These are phyloP conservation scores for Keqinozyma sinolaborantium DNA, from an alignment of 1,139 yeast genomes.

Conservation along the genomic window DNA sequence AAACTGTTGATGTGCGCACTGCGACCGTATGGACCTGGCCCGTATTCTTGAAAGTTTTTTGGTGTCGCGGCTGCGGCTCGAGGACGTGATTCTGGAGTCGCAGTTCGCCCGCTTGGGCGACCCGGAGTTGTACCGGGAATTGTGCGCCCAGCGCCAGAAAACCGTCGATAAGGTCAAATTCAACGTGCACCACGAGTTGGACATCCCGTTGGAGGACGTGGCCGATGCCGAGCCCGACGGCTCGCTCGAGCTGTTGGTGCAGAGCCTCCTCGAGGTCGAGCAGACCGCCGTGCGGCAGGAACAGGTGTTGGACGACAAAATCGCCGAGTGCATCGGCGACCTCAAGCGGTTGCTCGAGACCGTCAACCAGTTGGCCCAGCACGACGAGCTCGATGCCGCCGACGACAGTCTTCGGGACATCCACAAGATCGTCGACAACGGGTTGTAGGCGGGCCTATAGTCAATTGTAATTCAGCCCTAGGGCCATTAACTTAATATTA, in stretches of 20 bases:
- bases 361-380: conserved; percentile 4
- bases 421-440: neutral
- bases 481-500: no score
- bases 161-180: conserved; percentile 10
- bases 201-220: conserved; percentile 18
- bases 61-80: conserved; percentile 2
- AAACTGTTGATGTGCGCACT: conserved; percentile 31
- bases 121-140: neutral
- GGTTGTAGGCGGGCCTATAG: neutral
- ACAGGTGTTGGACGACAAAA: conserved; percentile 11
- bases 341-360: conserved; percentile 10
- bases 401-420: neutral
- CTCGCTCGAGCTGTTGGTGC: conserved; percentile 10
- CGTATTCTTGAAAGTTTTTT: neutral
- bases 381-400: neutral
- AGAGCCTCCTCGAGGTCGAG: conserved; percentile 12
- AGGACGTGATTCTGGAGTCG: conserved; percentile 6
- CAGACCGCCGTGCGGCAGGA: conserved; percentile 9
- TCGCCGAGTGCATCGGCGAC: conserved; percentile 13
- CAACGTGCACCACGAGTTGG: conserved; percentile 17
- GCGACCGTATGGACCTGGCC: conserved; percentile 22
- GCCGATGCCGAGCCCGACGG: conserved; percentile 2
- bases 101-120: neutral
- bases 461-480: no score
- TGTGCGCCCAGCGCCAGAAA: conserved; percentile 15